phyloP scores from a whole-genome alignment of 1,139 yeast species.

The Pichia sp. region DNA sequence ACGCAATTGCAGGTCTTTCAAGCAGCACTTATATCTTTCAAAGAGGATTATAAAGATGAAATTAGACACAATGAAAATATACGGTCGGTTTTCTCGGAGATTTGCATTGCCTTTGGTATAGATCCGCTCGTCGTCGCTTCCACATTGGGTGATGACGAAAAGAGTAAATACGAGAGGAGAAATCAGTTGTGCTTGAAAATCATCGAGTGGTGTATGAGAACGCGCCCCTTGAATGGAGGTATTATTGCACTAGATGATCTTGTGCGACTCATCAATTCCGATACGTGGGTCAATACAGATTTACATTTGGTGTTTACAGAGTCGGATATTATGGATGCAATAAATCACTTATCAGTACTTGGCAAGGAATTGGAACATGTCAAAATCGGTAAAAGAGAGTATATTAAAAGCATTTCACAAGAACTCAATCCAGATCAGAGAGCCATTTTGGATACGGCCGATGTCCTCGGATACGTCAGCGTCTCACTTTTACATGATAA shows the following conservation, averaged over 20 bases:
- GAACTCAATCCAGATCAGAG: conserved; percentile 61
- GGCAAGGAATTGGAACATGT: conserved; percentile 30
- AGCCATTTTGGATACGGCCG: conserved; percentile 65
- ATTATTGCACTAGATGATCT: conserved; percentile 61
- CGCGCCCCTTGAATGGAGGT: conserved; percentile 75
- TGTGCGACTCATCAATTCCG: conserved; percentile 27
- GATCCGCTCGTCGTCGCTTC: conserved; percentile 58
- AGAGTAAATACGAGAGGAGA: conserved; percentile 40
- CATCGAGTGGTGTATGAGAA: conserved; percentile 66
- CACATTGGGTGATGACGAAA: conserved; percentile 11
- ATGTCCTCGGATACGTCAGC: conserved; percentile 61
- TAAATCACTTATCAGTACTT: conserved; percentile 26
- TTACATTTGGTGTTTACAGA: conserved; percentile 25
- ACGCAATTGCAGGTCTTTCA: conserved; percentile 57
- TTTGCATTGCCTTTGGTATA: conserved; percentile 76
- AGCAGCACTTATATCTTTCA: conserved; percentile 54
- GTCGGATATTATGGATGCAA: conserved; percentile 44
- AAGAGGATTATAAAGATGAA: conserved; percentile 55
- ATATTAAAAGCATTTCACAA: conserved; percentile 33
- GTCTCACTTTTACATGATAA: conserved; percentile 59
- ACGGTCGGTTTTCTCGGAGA: conserved; percentile 61
- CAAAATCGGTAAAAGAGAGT: conserved; percentile 27
- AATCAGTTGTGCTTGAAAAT: conserved; percentile 64
- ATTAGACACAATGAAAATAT: conserved; percentile 59
- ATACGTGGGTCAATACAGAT: conserved; percentile 29